phyloP scores from a whole-genome alignment of 2,329 filamentous ascomycete genomes.

The Monilinia fructicola region DNA sequence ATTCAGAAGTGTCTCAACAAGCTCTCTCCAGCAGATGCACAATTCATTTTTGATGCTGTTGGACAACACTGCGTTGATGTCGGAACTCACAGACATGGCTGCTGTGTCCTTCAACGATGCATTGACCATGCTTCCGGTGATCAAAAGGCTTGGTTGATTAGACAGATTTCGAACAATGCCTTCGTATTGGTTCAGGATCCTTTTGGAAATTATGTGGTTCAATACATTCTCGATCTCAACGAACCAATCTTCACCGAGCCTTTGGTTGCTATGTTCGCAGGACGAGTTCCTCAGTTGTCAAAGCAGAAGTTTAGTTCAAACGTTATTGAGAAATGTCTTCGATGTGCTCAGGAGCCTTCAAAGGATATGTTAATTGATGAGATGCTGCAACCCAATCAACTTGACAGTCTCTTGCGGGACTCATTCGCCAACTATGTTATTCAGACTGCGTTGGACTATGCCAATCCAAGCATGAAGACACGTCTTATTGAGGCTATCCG shows the following conservation, averaged over 20 bases:
- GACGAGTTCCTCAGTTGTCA: slow-evolving; percentile 69
- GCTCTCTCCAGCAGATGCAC: slow-evolving; percentile 76
- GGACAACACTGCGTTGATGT: slow-evolving; percentile 84
- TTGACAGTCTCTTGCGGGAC: slow-evolving; percentile 86
- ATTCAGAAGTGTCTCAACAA: slow-evolving; percentile 99
- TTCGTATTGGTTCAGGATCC: slow-evolving; percentile 90
- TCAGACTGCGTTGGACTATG: slow-evolving; percentile 89
- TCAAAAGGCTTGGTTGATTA: slow-evolving; percentile 84
- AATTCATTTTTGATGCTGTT: slow-evolving; percentile 97
- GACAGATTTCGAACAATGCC: slow-evolving; percentile 85
- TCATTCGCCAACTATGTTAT: slow-evolving; percentile 97
- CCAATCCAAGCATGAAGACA: slow-evolving; percentile 69
- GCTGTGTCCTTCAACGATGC: slow-evolving; percentile 95
- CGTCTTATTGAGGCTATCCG: slow-evolving; percentile 81
- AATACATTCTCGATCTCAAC: slow-evolving; percentile 95
- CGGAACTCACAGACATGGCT: slow-evolving; percentile 95
- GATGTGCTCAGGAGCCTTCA: slow-evolving; percentile 72
- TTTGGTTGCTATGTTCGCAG: slow-evolving; percentile 76
- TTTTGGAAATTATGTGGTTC: slow-evolving; percentile 97
- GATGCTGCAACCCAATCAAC: slow-evolving; percentile 71
- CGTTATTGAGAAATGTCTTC: slow-evolving; percentile 94
- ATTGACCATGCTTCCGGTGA: slow-evolving; percentile 92
- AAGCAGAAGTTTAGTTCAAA: slow-evolving; percentile 99
- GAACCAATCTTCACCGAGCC: slow-evolving; percentile 87
- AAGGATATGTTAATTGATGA: slow-evolving; percentile 84